Conservation (phyloP, 306 rosid species). For the Prunus dulcis region DNA sequence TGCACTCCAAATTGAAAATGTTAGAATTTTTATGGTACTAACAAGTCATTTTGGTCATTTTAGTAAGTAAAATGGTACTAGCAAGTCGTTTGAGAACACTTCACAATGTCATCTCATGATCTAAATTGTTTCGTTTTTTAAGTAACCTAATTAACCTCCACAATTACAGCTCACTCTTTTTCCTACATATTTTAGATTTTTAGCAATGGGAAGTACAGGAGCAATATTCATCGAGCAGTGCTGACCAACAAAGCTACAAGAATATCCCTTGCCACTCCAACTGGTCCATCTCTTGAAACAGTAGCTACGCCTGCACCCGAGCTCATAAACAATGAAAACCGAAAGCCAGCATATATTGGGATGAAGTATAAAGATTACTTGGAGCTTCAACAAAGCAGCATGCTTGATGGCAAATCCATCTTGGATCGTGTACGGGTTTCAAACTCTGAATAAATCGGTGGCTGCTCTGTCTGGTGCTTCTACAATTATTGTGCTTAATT, state of each 20-base stretch:
- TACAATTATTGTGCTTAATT: too few relatives aligned
- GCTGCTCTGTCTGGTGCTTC: too few relatives aligned
- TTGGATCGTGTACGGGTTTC: slow-evolving; percentile 26
- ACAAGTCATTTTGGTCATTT: too few relatives aligned
- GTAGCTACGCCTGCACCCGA: slow-evolving; percentile 25
- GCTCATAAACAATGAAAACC: slow-evolving; percentile 8
- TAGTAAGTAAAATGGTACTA: too few relatives aligned
- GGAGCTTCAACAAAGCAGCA: slow-evolving; percentile 28
- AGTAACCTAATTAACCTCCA: too few relatives aligned
- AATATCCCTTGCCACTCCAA: slow-evolving; percentile 11
- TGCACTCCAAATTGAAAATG: too few relatives aligned
- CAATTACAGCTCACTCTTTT: too few relatives aligned
- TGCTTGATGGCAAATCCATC: slow-evolving; percentile 12
- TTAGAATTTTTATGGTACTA: too few relatives aligned
- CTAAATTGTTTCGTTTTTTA: too few relatives aligned
- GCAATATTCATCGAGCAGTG: slow-evolving; percentile 26
- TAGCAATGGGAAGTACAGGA: slow-evolving; percentile 32
- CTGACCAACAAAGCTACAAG: slow-evolving; percentile 19
- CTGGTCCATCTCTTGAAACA: slow-evolving; percentile 23
- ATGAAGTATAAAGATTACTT: slow-evolving; percentile 25
- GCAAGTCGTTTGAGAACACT: too few relatives aligned
- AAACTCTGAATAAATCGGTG: background rate
- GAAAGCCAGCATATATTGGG: slow-evolving; percentile 16
- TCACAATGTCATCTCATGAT: too few relatives aligned
- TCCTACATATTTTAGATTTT: slow-evolving; percentile 10